A percentile compares a stretch with the other conserved stretches of the same genome.
phyloP scores from a whole-genome alignment of 208 protist genomes.

The Trypanosoma cruzi region DNA sequence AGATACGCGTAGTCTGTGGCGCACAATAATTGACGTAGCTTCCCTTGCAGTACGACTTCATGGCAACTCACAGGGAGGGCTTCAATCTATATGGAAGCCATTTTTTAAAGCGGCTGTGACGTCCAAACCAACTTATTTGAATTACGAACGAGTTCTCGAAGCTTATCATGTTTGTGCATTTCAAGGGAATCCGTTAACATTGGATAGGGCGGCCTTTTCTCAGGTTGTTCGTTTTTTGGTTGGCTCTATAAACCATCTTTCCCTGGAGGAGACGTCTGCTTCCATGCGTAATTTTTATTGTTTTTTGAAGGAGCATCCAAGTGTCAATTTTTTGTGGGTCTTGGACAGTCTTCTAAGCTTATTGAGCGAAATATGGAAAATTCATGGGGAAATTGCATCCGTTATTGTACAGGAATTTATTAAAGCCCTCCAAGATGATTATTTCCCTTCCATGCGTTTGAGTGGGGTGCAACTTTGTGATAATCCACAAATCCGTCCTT shows the following conservation, averaged over 20 bases:
- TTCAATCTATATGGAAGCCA: slow-evolving; percentile 62
- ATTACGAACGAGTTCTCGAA: slow-evolving; percentile 48
- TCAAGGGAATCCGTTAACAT: slow-evolving; percentile 33
- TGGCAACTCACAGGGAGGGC: slow-evolving; percentile 40
- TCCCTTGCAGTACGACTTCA: slow-evolving; percentile 50
- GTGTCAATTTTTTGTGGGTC: slow-evolving; percentile 71
- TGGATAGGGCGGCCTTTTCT: slow-evolving; percentile 53
- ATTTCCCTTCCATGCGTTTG: slow-evolving; percentile 31
- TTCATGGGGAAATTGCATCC: slow-evolving; percentile 32
- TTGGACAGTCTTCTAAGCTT: slow-evolving; percentile 52
- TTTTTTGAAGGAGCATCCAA: slow-evolving; percentile 55
- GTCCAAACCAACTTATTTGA: slow-evolving; percentile 31
- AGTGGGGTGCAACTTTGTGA: slow-evolving; percentile 49
- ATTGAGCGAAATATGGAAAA: slow-evolving; percentile 50
- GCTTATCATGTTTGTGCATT: slow-evolving; percentile 66
- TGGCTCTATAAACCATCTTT: slow-evolving; percentile 29
- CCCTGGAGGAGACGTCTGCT: slow-evolving; percentile 7
- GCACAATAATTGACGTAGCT: slow-evolving; percentile 38
- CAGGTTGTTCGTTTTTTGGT: slow-evolving; percentile 60
- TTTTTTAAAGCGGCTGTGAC: slow-evolving; percentile 80
- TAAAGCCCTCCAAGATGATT: slow-evolving; percentile 19
- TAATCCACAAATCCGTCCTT: slow-evolving; percentile 51
- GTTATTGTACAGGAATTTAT: slow-evolving; percentile 32
- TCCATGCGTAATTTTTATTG: slow-evolving; percentile 26
- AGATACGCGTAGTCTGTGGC: slow-evolving; percentile 30